Evolutionary conservation across 768 basidiomycete species (phyloP).

Genomic region (Stropharia rugosoannulata): DNA sequence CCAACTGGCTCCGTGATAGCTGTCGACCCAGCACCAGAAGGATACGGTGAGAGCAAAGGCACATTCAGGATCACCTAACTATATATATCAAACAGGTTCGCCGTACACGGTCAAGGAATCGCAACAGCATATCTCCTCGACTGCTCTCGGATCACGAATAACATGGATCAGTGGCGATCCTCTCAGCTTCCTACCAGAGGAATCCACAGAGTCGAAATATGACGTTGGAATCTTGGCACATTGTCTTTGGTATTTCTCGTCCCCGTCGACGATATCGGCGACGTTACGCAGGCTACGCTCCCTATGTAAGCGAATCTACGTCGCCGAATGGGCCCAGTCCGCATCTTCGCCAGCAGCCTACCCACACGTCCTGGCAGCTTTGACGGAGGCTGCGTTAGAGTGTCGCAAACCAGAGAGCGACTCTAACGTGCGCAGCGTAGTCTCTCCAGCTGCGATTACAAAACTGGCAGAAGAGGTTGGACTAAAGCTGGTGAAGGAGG

Average conservation of each 20-base stretch:
- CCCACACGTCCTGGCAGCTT: constrained; percentile 11
- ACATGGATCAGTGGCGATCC: constrained; percentile 7
- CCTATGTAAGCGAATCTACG: constrained; percentile 2
- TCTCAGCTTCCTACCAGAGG: constrained; percentile 1
- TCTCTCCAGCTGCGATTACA: constrained; percentile 7
- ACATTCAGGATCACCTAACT: not conserved
- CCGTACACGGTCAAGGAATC: constrained; percentile 11
- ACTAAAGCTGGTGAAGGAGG: constrained; percentile 4
- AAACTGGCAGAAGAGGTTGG: constrained; percentile 3
- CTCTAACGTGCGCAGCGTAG: constrained; percentile 11
- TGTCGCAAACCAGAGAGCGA: constrained; percentile 4
- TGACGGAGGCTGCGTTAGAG: constrained; percentile 11
- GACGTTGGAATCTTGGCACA: constrained; percentile 8
- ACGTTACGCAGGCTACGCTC: constrained; percentile 3
- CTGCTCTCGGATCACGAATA: constrained; percentile 8
- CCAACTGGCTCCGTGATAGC: constrained; percentile 9
- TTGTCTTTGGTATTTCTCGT: constrained; percentile 14
- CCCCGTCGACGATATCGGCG: constrained; percentile 1
- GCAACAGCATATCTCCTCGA: constrained; percentile 8
- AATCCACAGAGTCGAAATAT: not conserved
- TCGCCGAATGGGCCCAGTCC: constrained; percentile 9
- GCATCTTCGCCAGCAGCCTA: constrained; percentile 2
- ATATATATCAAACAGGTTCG: not conserved
- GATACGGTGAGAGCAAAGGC: constrained; percentile 8
- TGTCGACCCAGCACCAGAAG: constrained; percentile 9